Conservation (phyloP, 2,329 filamentous ascomycete genomes). For the Phialocephala subalpina region DNA sequence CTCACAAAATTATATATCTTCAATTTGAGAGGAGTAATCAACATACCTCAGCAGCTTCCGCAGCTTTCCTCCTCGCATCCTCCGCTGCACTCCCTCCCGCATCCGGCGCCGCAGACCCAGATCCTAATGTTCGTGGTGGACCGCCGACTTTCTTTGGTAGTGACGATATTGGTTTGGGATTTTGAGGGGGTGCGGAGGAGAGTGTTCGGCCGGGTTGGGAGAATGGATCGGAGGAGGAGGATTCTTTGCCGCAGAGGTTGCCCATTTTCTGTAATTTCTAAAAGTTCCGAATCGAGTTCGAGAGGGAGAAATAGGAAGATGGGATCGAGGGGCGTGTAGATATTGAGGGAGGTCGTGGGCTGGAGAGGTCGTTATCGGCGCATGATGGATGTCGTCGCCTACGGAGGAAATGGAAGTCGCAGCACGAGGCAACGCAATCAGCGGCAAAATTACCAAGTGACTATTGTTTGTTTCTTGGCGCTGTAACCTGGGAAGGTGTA, state of each 20-base stretch:
- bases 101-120: slow-evolving; percentile 53
- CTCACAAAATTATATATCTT: too few relatives aligned
- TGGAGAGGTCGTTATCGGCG: slow-evolving; percentile 11
- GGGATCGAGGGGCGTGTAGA: background rate
- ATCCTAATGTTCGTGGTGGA: slow-evolving; percentile 71
- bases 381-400: slow-evolving; percentile 16
- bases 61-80: slow-evolving; percentile 77
- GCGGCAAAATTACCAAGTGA: slow-evolving; percentile 9
- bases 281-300: background rate
- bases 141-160: slow-evolving; percentile 61
- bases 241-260: slow-evolving; percentile 84
- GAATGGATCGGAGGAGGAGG: slow-evolving; percentile 70
- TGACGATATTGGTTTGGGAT: slow-evolving; percentile 54
- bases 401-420: slow-evolving; percentile 1
- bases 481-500: slow-evolving; percentile 5
- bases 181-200: slow-evolving; percentile 56
- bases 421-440: slow-evolving; percentile 22
- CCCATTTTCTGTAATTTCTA: slow-evolving; percentile 67
- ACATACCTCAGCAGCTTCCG: slow-evolving; percentile 83
- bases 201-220: slow-evolving; percentile 76
- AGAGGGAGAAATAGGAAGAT: background rate
- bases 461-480: slow-evolving; percentile 14
- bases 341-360: slow-evolving; percentile 2
- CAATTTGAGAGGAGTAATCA: too few relatives aligned
- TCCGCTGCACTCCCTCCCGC: slow-evolving; percentile 43